Conservation (phyloP, 768 basidiomycete species). For the Boletales sp. region DNA sequence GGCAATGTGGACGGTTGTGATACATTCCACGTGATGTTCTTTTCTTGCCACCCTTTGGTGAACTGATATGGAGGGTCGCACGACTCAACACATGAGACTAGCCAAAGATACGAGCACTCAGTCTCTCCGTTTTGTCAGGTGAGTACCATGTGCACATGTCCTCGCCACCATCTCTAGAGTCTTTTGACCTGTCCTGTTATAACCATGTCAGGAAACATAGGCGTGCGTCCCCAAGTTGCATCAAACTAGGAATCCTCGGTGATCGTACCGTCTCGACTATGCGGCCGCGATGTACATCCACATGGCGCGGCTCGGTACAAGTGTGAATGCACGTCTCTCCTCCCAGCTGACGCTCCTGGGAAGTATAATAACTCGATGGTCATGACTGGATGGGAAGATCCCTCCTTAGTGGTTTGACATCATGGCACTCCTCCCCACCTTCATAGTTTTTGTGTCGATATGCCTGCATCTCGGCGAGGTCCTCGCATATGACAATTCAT, state of each 20-base stretch:
- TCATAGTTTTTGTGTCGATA: slow-evolving; percentile 1
- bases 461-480: slow-evolving; percentile 15
- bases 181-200: background rate
- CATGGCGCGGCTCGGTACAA: slow-evolving; percentile 7
- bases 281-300: slow-evolving; percentile 1
- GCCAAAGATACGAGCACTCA: background rate
- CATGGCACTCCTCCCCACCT: slow-evolving; percentile 10
- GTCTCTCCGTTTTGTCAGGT: slow-evolving; percentile 7
- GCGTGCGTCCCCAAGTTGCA: background rate
- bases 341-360: background rate
- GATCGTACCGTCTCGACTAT: slow-evolving; percentile 9
- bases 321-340: background rate
- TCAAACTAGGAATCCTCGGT: slow-evolving; percentile 5
- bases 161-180: background rate
- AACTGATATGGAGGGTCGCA: slow-evolving; percentile 5
- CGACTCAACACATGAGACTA: slow-evolving; percentile 9
- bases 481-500: slow-evolving; percentile 50
- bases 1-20: background rate
- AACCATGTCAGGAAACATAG: slow-evolving; percentile 10
- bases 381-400: background rate
- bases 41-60: background rate
- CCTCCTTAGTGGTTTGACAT: background rate
- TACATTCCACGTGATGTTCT: slow-evolving; percentile 12
- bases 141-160: slow-evolving; percentile 13
- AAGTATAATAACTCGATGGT: slow-evolving; percentile 17